Evolutionary conservation across 306 rosid genomes (phyloP), one percentile per base, ranked within the genome.

Genomic region (Ormosia semicastrata): DNA sequence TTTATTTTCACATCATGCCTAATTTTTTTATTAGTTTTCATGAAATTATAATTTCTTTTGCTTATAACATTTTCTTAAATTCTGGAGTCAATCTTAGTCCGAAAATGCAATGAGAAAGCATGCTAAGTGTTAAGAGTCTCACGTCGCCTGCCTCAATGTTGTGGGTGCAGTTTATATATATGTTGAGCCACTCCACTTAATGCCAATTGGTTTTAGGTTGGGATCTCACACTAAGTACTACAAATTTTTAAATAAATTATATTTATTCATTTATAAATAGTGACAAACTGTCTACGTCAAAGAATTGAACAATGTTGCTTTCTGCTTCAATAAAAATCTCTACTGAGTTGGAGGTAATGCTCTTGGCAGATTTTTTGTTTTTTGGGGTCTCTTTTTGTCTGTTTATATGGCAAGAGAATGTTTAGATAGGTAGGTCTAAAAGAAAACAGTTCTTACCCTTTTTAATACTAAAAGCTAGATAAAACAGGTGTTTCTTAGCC

Each of bases 1-100:
- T 18, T 44, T 69, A 33, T 15, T 43, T 72, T 71, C 41, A 64
- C 73, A 37, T 79, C 18, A 9, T 83, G 30, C 15, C 33, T 79
- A 33, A n/a, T 78, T 33, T 81, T n/a, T 63, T 59, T 73, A 9
- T 60, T 75, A 24, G 40, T 50, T 71, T 58, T 56, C 71, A 76
- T 71, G 36, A 43, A 32, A 71, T 63, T 6, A n/a, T n/a, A n/a
- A n/a, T 44, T 63, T 73, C 44, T 50, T 82, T 67, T 62, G 57
- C 65, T 73, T 59, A 10, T 49, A 13, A 11, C 11, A 32, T 66
- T 29, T 46, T 52, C 66, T 46, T 82, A 40, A 62, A 30, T 30
- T 77, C 30, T 73, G 34, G 12, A 58, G 65, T 2, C 33, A 11
- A 52, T 86, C 53, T 73, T 75, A 33, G 70, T 30, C 73, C 30